These are phyloP conservation scores for Aspergillus viridinutans DNA, from an alignment of 2,329 filamentous ascomycete species.

Conservation along the genomic window DNA sequence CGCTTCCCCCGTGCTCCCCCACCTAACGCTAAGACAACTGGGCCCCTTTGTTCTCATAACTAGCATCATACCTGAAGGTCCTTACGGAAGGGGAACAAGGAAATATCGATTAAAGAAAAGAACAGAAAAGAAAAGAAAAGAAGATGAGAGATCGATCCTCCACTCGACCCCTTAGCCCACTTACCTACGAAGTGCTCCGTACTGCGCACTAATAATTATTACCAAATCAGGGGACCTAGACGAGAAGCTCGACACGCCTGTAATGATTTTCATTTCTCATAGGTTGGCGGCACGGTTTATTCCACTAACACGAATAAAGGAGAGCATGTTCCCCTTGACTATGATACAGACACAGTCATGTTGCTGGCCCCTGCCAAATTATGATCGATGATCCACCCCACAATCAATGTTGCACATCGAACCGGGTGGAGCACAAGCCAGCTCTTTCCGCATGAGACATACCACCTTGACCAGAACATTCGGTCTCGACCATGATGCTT, in stretches of 20 bases:
- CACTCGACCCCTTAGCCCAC: neutral
- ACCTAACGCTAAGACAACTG: neutral
- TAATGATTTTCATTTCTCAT: neutral
- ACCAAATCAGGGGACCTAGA: neutral
- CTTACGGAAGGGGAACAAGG: neutral
- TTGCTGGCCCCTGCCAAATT: conserved; percentile 4
- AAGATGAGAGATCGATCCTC: neutral
- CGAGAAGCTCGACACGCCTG: neutral
- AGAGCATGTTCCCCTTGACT: neutral
- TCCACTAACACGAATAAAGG: neutral
- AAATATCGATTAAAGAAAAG: neutral
- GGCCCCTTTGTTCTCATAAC: neutral
- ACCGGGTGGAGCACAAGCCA: neutral
- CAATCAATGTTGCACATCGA: conserved; percentile 14
- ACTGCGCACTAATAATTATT: too few species aligned
- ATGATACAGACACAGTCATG: conserved; percentile 5
- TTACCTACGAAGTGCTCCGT: neutral
- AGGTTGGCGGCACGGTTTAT: neutral
- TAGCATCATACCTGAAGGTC: neutral
- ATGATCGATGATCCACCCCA: conserved; percentile 8
- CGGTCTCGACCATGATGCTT: neutral
- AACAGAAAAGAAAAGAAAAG: neutral
- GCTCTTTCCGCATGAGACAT: conserved; percentile 11
- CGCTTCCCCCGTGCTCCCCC: neutral
- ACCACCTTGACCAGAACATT: conserved; percentile 10